Conservation (phyloP, 192 early-diverging fungal species). For the Linnemannia zychae region DNA sequence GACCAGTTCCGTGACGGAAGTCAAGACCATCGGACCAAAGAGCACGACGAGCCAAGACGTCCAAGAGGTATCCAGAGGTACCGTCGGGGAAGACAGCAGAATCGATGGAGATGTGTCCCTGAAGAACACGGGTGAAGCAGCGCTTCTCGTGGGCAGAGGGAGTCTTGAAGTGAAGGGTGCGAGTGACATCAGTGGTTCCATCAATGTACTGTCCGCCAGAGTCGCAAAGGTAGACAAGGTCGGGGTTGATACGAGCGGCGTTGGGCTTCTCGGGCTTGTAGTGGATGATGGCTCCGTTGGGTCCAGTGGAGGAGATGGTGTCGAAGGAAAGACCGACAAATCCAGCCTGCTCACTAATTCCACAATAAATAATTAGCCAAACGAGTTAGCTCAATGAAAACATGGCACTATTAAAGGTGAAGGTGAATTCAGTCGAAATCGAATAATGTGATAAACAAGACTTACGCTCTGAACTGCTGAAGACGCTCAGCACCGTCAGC, state of each 20-base stretch:
- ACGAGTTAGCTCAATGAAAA: background rate
- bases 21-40: constrained; percentile 96
- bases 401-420: background rate
- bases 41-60: constrained; percentile 86
- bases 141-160: constrained; percentile 90
- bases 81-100: constrained; percentile 89
- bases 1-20: constrained; percentile 97
- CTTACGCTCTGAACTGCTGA: constrained; percentile 77
- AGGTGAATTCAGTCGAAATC: background rate
- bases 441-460: background rate
- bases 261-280: constrained; percentile 90
- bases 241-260: constrained; percentile 80
- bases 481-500: constrained; percentile 88
- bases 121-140: constrained; percentile 96
- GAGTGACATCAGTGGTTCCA: constrained; percentile 98
- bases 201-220: constrained; percentile 97
- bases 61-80: constrained; percentile 91
- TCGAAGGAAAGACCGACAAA: constrained; percentile 96
- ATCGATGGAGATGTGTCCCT: constrained; percentile 97
- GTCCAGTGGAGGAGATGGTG: constrained; percentile 95
- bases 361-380: background rate
- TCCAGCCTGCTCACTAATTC: constrained; percentile 70
- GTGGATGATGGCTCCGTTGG: constrained; percentile 99
- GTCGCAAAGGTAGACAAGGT: constrained; percentile 93
- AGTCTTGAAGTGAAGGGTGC: constrained; percentile 91